Base-by-base conservation (phyloP, 1,139 yeast species). In the Nakaseomyces sp. region DNA sequence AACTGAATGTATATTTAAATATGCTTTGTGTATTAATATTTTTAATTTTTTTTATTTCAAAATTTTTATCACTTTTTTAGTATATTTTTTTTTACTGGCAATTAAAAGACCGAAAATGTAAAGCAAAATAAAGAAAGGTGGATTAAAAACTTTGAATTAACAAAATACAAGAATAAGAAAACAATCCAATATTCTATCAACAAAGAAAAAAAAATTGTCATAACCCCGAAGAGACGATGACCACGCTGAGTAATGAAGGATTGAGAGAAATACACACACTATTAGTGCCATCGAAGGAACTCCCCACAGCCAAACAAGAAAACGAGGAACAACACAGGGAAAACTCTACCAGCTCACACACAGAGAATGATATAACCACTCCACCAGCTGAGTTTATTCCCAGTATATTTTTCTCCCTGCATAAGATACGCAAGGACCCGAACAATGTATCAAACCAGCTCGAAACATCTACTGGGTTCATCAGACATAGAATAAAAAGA, bases 371-470 rank as follows among this genome's bases (percentile, higher is more conserved):
- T 24, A 18, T 25, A 31, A 10, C 48, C 13, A 45, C 53, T 4
- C 37, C 47, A 16, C 44, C 47, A 10, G 41, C 55, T 4, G 65
- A 60, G 41, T 61, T 61, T 43, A 56, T 61, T 30, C 64, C 65
- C n/a, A 61, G 58, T 43, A 49, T 61, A 3, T 61, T 55, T 47
- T 60, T 58, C 43, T 52, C 63, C 5, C 37, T 61, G 31, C 51
- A 60, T 39, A 60, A 59, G 43, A 49, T 61, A 15, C 54, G 54
- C 25, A 59, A 57, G 45, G 60, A 59, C 30, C 60, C 64, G 16
- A 56, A 56, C 40, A 57, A 53, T 42, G 52, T 57, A 20, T 49
- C 56, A 13, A 58, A 57, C 43, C 58, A 59, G 29, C 47, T 61
- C 16, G 64, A 59, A 40, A 50, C 57, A 1, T 50, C 62, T 13